Conservation (phyloP, 805 yeast genomes). For the Saturnispora mendoncae region DNA sequence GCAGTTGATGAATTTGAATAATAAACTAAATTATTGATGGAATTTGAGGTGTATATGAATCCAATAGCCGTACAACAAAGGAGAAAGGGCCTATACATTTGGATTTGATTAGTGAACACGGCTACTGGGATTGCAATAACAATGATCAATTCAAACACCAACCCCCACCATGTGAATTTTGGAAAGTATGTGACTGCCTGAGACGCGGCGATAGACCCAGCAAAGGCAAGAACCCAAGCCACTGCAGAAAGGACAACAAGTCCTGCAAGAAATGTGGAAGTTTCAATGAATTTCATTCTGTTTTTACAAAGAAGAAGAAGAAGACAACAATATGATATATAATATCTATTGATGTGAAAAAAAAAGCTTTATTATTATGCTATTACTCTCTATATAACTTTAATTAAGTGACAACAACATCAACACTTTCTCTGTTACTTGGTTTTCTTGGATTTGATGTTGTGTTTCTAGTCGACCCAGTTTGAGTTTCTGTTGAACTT, state of each 20-base stretch:
- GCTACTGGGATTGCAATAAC: conserved; percentile 42
- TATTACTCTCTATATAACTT: background rate
- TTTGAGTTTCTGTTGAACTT: conserved; percentile 1
- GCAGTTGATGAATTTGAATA: conserved; percentile 52
- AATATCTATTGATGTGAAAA: background rate
- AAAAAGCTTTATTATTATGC: background rate
- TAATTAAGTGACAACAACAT: conserved; percentile 2
- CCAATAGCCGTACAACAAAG: conserved; percentile 59
- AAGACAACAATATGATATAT: no score
- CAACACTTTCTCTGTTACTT: conserved; percentile 7
- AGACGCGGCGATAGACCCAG: conserved; percentile 65
- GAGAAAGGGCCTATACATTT: conserved; percentile 54
- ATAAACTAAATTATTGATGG: conserved; percentile 74
- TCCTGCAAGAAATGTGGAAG: background rate
- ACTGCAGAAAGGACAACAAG: conserved; percentile 26
- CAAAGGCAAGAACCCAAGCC: conserved; percentile 84
- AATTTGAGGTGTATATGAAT: conserved; percentile 75
- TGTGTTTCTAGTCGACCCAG: background rate
- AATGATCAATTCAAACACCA: conserved; percentile 66
- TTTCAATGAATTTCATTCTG: background rate
- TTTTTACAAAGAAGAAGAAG: no score
- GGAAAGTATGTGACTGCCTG: conserved; percentile 44
- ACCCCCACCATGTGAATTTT: conserved; percentile 93
- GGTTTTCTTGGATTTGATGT: conserved; percentile 5
- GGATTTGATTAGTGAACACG: conserved; percentile 55